phyloP scores from a whole-genome alignment of 2,329 filamentous ascomycete genomes.

The Trichoderma afroharzianum region DNA sequence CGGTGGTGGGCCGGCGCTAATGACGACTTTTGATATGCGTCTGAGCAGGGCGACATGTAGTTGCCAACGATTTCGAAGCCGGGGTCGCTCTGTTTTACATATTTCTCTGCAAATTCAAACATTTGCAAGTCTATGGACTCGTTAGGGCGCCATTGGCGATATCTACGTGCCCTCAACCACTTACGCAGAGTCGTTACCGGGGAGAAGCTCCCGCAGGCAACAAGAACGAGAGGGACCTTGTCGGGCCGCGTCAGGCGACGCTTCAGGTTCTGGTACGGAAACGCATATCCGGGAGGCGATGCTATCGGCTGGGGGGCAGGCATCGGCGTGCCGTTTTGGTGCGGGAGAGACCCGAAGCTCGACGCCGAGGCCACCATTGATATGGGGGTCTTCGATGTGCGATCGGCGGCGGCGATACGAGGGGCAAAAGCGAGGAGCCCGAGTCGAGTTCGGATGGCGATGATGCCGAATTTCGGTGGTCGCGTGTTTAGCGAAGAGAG shows the following conservation, averaged over 20 bases:
- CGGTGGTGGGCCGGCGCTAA: constrained; percentile 26
- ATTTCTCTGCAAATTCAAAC: constrained; percentile 80
- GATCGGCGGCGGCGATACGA: background rate
- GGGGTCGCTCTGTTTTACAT: constrained; percentile 53
- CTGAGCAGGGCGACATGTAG: constrained; percentile 45
- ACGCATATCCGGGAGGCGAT: constrained; percentile 43
- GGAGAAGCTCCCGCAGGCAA: constrained; percentile 66
- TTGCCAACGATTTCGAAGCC: constrained; percentile 79
- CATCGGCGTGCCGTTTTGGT: background rate
- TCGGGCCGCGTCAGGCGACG: constrained; percentile 49
- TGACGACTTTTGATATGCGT: constrained; percentile 44
- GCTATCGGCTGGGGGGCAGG: background rate
- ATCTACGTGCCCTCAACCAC: background rate
- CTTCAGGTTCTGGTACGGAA: constrained; percentile 55
- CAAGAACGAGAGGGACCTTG: constrained; percentile 60
- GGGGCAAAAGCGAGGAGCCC: background rate
- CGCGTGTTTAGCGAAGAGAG: background rate
- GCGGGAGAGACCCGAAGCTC: constrained; percentile 4
- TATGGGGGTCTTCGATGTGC: background rate
- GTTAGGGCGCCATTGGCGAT: background rate
- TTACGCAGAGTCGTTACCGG: constrained; percentile 64
- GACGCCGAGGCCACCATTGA: constrained; percentile 14
- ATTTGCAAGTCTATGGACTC: constrained; percentile 59
- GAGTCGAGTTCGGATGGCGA: background rate
- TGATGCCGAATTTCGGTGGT: background rate